Conservation (phyloP, 1,139 yeast genomes). For the Ashbya aceris region DNA sequence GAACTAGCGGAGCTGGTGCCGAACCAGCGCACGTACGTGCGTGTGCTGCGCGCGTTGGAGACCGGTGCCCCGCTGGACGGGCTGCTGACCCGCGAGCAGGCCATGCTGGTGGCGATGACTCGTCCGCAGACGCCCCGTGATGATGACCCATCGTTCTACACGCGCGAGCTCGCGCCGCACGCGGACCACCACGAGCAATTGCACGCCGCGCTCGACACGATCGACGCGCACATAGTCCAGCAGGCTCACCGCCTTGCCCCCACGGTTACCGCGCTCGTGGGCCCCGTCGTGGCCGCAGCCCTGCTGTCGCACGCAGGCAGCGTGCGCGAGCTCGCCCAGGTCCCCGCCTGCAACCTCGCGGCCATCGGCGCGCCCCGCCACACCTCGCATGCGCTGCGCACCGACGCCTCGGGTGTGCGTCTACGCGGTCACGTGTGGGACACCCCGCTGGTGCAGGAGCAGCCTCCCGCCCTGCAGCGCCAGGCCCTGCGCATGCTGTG, state of each 20-base stretch:
- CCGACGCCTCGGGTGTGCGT: conserved; percentile 39
- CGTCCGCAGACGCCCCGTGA: conserved; percentile 38
- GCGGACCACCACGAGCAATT: conserved; percentile 43
- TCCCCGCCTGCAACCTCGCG: conserved; percentile 80
- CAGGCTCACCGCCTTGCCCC: conserved; percentile 59
- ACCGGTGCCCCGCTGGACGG: conserved; percentile 2
- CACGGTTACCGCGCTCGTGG: conserved; percentile 63
- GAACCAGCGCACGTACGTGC: background rate
- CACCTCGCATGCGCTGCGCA: conserved; percentile 39
- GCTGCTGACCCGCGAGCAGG: conserved; percentile 42
- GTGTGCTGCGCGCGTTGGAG: background rate
- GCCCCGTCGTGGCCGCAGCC: conserved; percentile 67
- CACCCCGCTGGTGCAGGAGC: conserved; percentile 41
- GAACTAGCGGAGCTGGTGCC: conserved; percentile 41
- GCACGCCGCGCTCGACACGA: conserved; percentile 34
- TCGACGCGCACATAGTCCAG: conserved; percentile 48
- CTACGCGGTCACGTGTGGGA: conserved; percentile 60
- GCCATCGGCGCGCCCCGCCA: conserved; percentile 55
- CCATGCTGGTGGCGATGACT: conserved; percentile 67
- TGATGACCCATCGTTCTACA: conserved; percentile 9
- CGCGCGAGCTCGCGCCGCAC: conserved; percentile 41
- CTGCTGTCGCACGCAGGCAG: conserved; percentile 67
- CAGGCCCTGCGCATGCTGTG: conserved; percentile 74
- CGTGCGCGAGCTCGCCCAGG: conserved; percentile 51
- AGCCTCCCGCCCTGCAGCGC: conserved; percentile 49